Evolutionary conservation across 192 early-diverging fungal species (phyloP).

Genomic region (Allomyces javanicus): DNA sequence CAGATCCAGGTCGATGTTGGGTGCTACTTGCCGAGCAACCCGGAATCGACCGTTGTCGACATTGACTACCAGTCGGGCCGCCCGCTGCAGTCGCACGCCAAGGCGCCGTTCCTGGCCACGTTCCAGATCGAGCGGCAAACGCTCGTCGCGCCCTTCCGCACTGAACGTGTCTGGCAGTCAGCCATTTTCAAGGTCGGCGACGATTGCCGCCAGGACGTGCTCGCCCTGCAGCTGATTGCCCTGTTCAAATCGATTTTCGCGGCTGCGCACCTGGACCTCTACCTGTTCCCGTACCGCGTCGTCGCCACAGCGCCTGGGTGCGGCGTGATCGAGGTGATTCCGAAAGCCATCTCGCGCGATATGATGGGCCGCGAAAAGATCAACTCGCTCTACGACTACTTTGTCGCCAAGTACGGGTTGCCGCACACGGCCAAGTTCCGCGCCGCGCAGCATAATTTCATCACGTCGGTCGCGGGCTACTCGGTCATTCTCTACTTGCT

Average conservation of each 20-base stretch:
- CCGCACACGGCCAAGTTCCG: slow-evolving; percentile 77
- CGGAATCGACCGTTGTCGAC: slow-evolving; percentile 81
- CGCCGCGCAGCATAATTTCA: slow-evolving; percentile 83
- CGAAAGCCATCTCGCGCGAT: slow-evolving; percentile 87
- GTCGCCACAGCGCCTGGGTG: slow-evolving; percentile 93
- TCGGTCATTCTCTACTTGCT: slow-evolving; percentile 83
- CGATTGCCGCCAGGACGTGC: slow-evolving; percentile 95
- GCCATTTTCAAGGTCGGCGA: slow-evolving; percentile 99
- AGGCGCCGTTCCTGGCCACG: slow-evolving; percentile 98
- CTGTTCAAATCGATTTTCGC: slow-evolving; percentile 94
- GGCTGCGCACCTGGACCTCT: slow-evolving; percentile 75
- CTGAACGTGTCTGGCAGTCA: slow-evolving; percentile 62
- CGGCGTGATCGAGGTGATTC: slow-evolving; percentile 97
- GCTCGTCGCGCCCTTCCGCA: slow-evolving; percentile 97
- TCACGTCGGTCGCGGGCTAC: slow-evolving; percentile 86
- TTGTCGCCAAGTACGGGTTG: slow-evolving; percentile 73
- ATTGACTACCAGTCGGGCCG: slow-evolving; percentile 87
- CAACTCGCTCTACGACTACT: slow-evolving; percentile 91
- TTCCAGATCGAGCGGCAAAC: slow-evolving; percentile 87
- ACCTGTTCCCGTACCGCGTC: slow-evolving; percentile 89
- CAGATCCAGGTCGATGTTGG: slow-evolving; percentile 88
- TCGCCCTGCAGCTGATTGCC: slow-evolving; percentile 92
- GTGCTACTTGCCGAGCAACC: slow-evolving; percentile 94
- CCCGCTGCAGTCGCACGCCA: slow-evolving; percentile 91
- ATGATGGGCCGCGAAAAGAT: slow-evolving; percentile 96